These are phyloP conservation scores for Austroboletus niveus DNA, from an alignment of 1,284 basidiomycete genomes.

Conservation along the genomic window DNA sequence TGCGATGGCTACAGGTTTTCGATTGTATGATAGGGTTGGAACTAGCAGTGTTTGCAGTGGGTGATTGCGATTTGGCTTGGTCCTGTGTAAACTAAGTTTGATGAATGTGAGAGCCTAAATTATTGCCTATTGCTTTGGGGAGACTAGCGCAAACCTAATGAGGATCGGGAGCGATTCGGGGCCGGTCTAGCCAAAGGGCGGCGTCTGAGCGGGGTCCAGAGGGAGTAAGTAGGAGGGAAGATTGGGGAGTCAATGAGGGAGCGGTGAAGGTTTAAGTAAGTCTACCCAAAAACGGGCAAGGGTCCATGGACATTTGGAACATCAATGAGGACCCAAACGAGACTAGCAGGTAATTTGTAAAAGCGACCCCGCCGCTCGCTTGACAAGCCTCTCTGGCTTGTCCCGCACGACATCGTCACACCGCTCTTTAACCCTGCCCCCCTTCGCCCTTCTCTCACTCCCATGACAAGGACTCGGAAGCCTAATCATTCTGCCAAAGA, in stretches of 20 bases:
- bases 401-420: not conserved
- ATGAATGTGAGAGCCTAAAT: not conserved
- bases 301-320: too few species aligned
- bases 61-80: too few species aligned
- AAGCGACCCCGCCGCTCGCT: not conserved
- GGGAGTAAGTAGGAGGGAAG: too few species aligned
- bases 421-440: slow-evolving; percentile 15
- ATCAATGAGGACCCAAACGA: too few species aligned
- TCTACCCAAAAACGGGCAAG: too few species aligned
- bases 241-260: too few species aligned
- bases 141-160: too few species aligned
- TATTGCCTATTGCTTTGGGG: not conserved
- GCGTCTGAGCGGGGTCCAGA: not conserved
- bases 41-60: too few species aligned
- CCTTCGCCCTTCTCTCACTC: not conserved
- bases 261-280: too few species aligned
- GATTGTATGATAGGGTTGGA: slow-evolving; percentile 2
- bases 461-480: slow-evolving; percentile 30
- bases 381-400: not conserved
- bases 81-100: too few species aligned
- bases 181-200: not conserved
- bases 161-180: not conserved
- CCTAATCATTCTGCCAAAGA: slow-evolving; percentile 31
- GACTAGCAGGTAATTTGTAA: not conserved
- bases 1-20: slow-evolving; percentile 10